Evolutionary conservation across 2,329 filamentous ascomycete species (phyloP).

Genomic region (Arthrobotrys megalospora): DNA sequence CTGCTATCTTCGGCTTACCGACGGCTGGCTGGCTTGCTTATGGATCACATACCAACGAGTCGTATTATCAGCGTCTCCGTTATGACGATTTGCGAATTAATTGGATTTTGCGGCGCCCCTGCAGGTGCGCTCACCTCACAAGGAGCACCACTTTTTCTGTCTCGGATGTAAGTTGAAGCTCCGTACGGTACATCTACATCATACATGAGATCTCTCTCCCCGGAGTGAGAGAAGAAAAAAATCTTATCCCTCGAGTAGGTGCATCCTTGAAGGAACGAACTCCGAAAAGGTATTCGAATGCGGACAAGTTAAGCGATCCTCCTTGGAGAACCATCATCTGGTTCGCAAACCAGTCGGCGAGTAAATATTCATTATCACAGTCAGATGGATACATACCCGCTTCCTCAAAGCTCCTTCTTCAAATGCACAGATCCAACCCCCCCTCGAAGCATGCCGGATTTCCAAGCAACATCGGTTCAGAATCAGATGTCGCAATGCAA

Average conservation of each 20-base stretch:
- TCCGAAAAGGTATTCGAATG: slow-evolving; percentile 55
- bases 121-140: slow-evolving; percentile 57
- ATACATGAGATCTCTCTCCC: slow-evolving; percentile 25
- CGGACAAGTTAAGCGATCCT: slow-evolving; percentile 56
- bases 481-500: slow-evolving; percentile 56
- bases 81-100: slow-evolving; percentile 37
- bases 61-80: slow-evolving; percentile 37
- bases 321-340: slow-evolving; percentile 14
- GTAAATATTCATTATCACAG: slow-evolving; percentile 43
- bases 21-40: slow-evolving; percentile 41
- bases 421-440: slow-evolving; percentile 39
- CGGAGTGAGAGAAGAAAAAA: slow-evolving; percentile 9
- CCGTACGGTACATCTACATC: slow-evolving; percentile 49
- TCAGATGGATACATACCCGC: slow-evolving; percentile 30
- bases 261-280: slow-evolving; percentile 57
- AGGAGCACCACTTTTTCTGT: slow-evolving; percentile 32
- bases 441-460: slow-evolving; percentile 16
- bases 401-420: slow-evolving; percentile 50
- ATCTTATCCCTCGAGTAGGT: slow-evolving; percentile 48
- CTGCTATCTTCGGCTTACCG: slow-evolving; percentile 56
- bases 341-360: slow-evolving; percentile 49
- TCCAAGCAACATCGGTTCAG: slow-evolving; percentile 33
- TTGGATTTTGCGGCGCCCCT: slow-evolving; percentile 53
- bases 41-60: slow-evolving; percentile 48
- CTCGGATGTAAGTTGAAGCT: slow-evolving; percentile 57